Conservation (phyloP, 1,284 basidiomycete genomes). For the Pterula multifida region DNA sequence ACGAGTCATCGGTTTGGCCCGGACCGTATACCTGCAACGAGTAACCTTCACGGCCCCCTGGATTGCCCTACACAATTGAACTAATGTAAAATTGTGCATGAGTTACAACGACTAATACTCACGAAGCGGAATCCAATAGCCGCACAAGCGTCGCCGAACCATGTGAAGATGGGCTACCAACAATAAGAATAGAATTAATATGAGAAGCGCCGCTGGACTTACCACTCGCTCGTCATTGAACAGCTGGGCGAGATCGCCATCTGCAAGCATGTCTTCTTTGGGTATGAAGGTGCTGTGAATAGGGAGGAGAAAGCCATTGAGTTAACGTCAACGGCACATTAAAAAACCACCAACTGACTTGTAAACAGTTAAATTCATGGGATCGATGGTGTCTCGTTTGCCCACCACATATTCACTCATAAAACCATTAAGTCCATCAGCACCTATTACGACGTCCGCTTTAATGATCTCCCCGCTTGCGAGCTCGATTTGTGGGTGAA, state of each 20-base stretch:
- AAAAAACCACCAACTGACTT: not conserved
- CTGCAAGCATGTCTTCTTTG: slow-evolving; percentile 22
- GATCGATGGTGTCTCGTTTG: slow-evolving; percentile 10
- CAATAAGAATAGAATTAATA: slow-evolving; percentile 2
- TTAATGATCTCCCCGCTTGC: slow-evolving; percentile 31
- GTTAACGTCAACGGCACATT: not conserved
- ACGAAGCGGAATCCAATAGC: not conserved
- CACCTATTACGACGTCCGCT: slow-evolving; percentile 53
- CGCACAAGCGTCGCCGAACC: not conserved
- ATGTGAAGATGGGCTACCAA: not conserved
- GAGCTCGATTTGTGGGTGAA: slow-evolving; percentile 22
- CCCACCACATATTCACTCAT: slow-evolving; percentile 20
- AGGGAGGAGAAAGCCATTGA: slow-evolving; percentile 5
- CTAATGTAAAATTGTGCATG: not conserved
- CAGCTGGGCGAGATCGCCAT: slow-evolving; percentile 23
- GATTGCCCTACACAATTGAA: not conserved
- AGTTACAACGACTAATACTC: not conserved
- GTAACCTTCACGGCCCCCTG: not conserved
- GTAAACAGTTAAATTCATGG: not conserved
- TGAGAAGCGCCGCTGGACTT: slow-evolving; percentile 7
- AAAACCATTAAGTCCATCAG: slow-evolving; percentile 38
- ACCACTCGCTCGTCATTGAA: slow-evolving; percentile 19
- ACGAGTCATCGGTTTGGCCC: not conserved
- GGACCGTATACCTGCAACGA: not conserved
- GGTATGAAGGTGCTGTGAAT: slow-evolving; percentile 30